A percentile compares a stretch with the other conserved stretches of the same genome.
Conservation (phyloP, 805 yeast species). For the Lipomyces kockii region DNA sequence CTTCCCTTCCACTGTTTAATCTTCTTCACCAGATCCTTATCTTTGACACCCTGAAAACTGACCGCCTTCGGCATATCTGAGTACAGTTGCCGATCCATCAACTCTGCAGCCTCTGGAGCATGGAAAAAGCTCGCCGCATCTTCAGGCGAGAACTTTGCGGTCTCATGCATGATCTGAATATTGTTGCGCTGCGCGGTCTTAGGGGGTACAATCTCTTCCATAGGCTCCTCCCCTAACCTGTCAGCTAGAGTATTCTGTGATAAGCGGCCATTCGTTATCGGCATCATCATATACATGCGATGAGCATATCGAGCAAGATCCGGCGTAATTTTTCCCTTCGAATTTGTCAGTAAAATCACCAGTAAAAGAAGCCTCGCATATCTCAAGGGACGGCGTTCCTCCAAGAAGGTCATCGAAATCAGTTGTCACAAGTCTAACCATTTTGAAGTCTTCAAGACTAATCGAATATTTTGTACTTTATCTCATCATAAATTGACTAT, state of each 20-base stretch:
- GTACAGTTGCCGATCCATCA: conserved; percentile 54
- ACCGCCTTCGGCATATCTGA: background rate
- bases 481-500: conserved; percentile 54
- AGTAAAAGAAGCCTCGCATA: background rate
- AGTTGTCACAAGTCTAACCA: conserved; percentile 53
- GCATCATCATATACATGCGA: conserved; percentile 80
- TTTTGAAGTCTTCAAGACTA: conserved; percentile 75
- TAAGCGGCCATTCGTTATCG: conserved; percentile 54
- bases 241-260: conserved; percentile 6
- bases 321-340: conserved; percentile 54
- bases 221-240: conserved; percentile 13
- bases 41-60: conserved; percentile 51
- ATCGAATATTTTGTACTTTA: conserved; percentile 55
- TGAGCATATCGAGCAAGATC: conserved; percentile 65
- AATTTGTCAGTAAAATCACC: background rate
- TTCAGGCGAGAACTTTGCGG: conserved; percentile 92
- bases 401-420: background rate
- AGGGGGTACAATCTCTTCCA: conserved; percentile 41
- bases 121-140: conserved; percentile 88
- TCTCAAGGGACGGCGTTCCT: background rate
- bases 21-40: conserved; percentile 44
- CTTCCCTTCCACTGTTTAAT: conserved; percentile 42
- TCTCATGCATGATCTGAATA: conserved; percentile 93
- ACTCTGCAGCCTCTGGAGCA: conserved; percentile 84
- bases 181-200: conserved; percentile 84